Conservation (phyloP, 1,284 basidiomycete species). For the Leccinum huronense region DNA sequence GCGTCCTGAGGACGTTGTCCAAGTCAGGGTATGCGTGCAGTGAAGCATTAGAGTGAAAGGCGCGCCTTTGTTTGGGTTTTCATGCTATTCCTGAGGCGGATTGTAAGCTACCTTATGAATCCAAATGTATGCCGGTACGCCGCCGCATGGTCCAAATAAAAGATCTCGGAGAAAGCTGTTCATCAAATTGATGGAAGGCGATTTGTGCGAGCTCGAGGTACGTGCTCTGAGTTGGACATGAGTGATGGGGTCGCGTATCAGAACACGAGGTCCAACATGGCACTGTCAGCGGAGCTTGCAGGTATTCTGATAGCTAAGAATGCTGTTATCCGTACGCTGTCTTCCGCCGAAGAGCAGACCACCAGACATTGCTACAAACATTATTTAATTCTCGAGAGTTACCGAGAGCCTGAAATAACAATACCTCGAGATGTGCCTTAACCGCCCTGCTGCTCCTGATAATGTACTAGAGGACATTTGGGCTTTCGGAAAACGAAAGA, state of each 20-base stretch:
- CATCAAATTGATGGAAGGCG: slow-evolving; percentile 94
- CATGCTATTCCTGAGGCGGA: slow-evolving; percentile 89
- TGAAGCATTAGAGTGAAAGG: slow-evolving; percentile 16
- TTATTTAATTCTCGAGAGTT: neutral
- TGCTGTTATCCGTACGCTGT: slow-evolving; percentile 83
- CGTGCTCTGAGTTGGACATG: slow-evolving; percentile 54
- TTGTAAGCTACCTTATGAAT: slow-evolving; percentile 94
- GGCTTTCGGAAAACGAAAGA: slow-evolving; percentile 77
- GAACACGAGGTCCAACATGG: slow-evolving; percentile 70
- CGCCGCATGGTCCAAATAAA: slow-evolving; percentile 69
- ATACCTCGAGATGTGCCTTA: slow-evolving; percentile 81
- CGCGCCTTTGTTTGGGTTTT: slow-evolving; percentile 81
- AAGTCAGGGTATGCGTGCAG: slow-evolving; percentile 20
- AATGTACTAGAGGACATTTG: slow-evolving; percentile 86
- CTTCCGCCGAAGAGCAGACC: slow-evolving; percentile 80
- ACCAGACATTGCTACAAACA: slow-evolving; percentile 68
- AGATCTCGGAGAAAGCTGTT: slow-evolving; percentile 95
- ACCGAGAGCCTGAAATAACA: neutral
- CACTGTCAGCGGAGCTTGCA: slow-evolving; percentile 77
- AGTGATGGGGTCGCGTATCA: slow-evolving; percentile 7
- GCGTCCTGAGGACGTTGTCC: slow-evolving; percentile 57
- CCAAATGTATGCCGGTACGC: slow-evolving; percentile 96
- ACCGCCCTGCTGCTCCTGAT: slow-evolving; percentile 80
- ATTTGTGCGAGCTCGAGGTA: slow-evolving; percentile 86
- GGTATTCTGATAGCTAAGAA: slow-evolving; percentile 86